phyloP scores from a whole-genome alignment of 2,329 filamentous ascomycete genomes.

The Aspergillus calidoustus region DNA sequence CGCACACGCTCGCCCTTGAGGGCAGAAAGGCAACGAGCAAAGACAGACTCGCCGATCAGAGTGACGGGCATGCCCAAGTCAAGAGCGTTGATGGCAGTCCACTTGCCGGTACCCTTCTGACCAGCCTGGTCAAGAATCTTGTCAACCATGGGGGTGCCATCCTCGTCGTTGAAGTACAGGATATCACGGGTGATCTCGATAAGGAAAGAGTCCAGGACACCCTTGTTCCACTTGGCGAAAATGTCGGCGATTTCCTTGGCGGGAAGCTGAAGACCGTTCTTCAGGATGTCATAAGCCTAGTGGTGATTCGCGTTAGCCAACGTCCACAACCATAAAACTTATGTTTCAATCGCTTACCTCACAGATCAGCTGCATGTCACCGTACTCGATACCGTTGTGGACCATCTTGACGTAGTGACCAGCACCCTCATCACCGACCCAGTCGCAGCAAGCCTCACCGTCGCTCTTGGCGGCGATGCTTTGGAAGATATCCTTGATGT shows the following conservation, averaged over 20 bases:
- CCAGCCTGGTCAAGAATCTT: constrained; percentile 99
- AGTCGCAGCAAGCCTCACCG: constrained; percentile 96
- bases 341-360: constrained; percentile 67
- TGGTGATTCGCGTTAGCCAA: constrained; percentile 4
- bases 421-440: constrained; percentile 99
- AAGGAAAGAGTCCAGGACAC: constrained; percentile 97
- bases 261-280: constrained; percentile 87
- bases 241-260: constrained; percentile 96
- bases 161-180: constrained; percentile 97
- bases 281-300: constrained; percentile 99
- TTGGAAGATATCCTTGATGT: constrained; percentile 99
- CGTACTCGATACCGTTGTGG: constrained; percentile 99
- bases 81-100: constrained; percentile 98
- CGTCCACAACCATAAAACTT: not conserved
- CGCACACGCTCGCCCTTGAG: constrained; percentile 91
- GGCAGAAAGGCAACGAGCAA: constrained; percentile 89
- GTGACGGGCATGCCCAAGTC: constrained; percentile 99
- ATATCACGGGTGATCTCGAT: constrained; percentile 99
- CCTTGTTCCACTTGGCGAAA: constrained; percentile 96
- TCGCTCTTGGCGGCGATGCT: constrained; percentile 97
- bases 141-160: constrained; percentile 88
- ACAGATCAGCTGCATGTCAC: constrained; percentile 99
- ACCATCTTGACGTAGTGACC: constrained; percentile 99
- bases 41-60: constrained; percentile 95
- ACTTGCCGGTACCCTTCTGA: constrained; percentile 99